These are phyloP conservation scores for Ustilaginoidea virens DNA, from an alignment of 2,329 filamentous ascomycete species.

Conservation along the genomic window DNA sequence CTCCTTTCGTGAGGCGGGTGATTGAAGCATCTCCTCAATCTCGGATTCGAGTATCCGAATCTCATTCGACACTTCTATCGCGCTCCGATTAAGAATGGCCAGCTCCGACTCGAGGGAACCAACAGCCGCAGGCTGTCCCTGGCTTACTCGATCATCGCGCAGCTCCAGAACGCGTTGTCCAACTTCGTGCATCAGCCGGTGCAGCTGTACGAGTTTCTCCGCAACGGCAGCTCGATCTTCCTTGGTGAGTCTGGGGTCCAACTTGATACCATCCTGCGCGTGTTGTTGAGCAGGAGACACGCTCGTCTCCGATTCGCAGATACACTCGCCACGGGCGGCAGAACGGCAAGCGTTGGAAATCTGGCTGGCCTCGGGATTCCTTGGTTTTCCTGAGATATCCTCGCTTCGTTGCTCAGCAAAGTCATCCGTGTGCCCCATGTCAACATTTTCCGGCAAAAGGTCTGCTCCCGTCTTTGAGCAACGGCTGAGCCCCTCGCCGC, in stretches of 20 bases:
- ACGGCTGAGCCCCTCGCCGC: no score
- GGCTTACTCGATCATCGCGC: conserved; percentile 2
- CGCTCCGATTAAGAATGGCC: conserved; percentile 3
- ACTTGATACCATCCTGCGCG: neutral
- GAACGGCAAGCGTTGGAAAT: no score
- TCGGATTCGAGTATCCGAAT: conserved; percentile 6
- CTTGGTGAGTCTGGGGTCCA: neutral
- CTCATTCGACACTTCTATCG: conserved; percentile 5
- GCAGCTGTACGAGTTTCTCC: conserved; percentile 2
- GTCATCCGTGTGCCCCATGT: no score
- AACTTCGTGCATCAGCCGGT: conserved; percentile 2
- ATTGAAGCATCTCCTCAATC: conserved; percentile 2
- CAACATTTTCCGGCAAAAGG: no score
- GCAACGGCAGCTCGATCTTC: conserved; percentile 3
- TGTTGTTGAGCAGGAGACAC: neutral
- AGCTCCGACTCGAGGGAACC: conserved; percentile 17
- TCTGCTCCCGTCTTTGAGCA: no score
- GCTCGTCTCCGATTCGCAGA: neutral
- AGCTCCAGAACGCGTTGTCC: conserved; percentile 3
- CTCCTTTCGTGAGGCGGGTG: neutral
- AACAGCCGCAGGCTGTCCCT: neutral
- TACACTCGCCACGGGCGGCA: no score
- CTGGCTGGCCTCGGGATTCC: no score
- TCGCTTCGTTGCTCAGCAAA: no score
- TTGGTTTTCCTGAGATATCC: no score